Evolutionary conservation across 495 filamentous ascomycete genomes (phyloP), one percentile per base, ranked within the genome.

Genomic region (Daldinia concentrica): DNA sequence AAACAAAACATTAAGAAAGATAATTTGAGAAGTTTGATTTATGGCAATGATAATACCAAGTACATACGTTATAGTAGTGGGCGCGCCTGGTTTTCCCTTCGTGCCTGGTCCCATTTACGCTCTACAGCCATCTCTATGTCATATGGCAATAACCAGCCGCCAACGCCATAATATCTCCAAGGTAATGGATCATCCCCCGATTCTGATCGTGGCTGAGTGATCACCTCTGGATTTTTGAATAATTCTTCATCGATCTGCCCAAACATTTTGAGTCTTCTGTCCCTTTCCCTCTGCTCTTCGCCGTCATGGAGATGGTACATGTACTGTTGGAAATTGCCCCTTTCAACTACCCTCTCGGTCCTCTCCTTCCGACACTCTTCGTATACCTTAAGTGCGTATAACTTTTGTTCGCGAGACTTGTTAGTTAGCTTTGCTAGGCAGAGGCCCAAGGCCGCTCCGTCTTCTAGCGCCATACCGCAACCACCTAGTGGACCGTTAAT

Each of bases 281-380:
- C 88, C 43, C 89, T 78, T 37, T 84, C 82, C 59, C 80, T 72
- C 62, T 89, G 88, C 58, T 83, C 82, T 17, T 79, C 73, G 7
- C 87, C 87, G 68, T 90, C 82, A 15, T 78, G 77, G 43, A 91
- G 78, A 67, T 90, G 89, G 68, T 89, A 89, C 56, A 88, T 78
- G 62, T 87, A 79, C 62, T 88, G 78, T 76, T 88, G 74, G 30
- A 76, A 79, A 54, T 85, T 86, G 0, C 85, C 86, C 54, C 85
- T 85, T 39, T 82, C 74, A 1, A 89, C 88, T 57, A 90, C 85
- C 17, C 78, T 80, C 39, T 87, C 85, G 0, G 87, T 87, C 26
- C 89, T 74, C 19, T 79, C 79, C 72, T 89, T 89, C 6, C 89
- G 81, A 43, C 87, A 77, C 5, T 74, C 78, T 71, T 91, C 87